phyloP scores from a whole-genome alignment of 169 alveolate species.

The Plasmodium coatneyi region DNA sequence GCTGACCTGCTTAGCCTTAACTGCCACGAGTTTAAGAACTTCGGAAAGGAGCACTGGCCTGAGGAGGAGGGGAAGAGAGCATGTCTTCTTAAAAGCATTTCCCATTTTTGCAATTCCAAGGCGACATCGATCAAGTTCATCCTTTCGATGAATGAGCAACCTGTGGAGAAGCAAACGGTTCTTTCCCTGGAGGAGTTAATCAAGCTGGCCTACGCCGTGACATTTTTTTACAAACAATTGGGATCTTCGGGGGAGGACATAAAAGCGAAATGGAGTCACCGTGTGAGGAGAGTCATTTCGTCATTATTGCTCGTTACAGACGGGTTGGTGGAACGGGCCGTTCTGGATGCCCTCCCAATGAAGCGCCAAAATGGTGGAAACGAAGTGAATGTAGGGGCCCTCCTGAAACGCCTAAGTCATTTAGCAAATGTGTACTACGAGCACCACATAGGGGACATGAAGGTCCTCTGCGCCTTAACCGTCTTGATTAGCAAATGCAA shows the following conservation, averaged over 20 bases:
- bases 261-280: background rate
- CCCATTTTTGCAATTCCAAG: background rate
- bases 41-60: background rate
- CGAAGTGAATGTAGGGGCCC: background rate
- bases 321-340: background rate
- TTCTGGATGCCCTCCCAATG: background rate
- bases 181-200: conserved; percentile 20
- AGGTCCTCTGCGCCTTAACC: background rate
- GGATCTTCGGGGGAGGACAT: background rate
- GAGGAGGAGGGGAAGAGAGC: background rate
- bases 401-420: conserved; percentile 38
- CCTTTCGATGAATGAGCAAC: background rate
- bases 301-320: background rate
- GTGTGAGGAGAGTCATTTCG: background rate
- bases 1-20: background rate
- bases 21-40: background rate
- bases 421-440: conserved; percentile 22
- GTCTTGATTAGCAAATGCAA: conserved; percentile 10
- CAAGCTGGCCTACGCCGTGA: conserved; percentile 1
- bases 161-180: too few species aligned
- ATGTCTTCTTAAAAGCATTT: background rate
- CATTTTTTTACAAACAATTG: conserved; percentile 17
- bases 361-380: background rate
- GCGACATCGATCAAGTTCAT: background rate
- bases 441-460: conserved; percentile 13